Percentiles rank a stretch among this genome's conserved stretches.
Conservation (phyloP, 2,329 filamentous ascomycete species). For the Elsinoe batatas region DNA sequence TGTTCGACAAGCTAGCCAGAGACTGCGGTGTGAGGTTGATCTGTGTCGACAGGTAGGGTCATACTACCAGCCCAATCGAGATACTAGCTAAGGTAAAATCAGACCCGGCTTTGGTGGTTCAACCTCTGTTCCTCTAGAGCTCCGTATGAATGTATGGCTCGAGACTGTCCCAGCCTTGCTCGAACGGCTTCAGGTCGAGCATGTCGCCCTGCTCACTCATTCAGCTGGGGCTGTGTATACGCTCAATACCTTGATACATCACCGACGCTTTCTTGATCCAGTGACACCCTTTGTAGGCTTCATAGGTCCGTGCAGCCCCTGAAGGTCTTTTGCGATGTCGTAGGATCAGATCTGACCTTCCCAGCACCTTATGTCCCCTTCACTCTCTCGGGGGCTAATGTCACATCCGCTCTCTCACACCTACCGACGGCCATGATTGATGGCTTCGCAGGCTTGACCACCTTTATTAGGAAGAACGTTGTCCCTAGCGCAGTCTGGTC, state of each 20-base stretch:
- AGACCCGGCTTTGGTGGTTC: constrained; percentile 39
- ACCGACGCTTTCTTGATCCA: constrained; percentile 27
- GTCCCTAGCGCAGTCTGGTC: constrained; percentile 24
- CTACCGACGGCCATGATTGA: constrained; percentile 25
- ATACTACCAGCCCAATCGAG: not conserved
- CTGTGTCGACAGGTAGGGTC: constrained; percentile 30
- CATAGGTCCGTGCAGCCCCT: constrained; percentile 17
- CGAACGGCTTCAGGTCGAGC: constrained; percentile 26
- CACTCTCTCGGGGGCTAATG: constrained; percentile 26
- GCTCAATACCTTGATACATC: constrained; percentile 32
- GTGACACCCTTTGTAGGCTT: constrained; percentile 24
- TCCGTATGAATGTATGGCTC: constrained; percentile 32
- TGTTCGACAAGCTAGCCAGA: constrained; percentile 25
- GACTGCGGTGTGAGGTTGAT: constrained; percentile 29
- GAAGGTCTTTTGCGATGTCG: not conserved
- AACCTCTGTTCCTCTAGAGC: constrained; percentile 28
- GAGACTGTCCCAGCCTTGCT: constrained; percentile 34
- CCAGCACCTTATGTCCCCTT: constrained; percentile 36
- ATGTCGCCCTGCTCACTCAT: constrained; percentile 33
- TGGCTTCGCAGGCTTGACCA: constrained; percentile 23
- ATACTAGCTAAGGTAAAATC: not conserved
- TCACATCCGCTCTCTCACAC: constrained; percentile 20
- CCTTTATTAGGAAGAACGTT: constrained; percentile 26
- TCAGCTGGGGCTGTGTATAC: constrained; percentile 35
- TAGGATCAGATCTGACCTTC: not conserved